Evolutionary conservation across 345 rosid species (phyloP).

Genomic region (Melaleuca quinquenervia): DNA sequence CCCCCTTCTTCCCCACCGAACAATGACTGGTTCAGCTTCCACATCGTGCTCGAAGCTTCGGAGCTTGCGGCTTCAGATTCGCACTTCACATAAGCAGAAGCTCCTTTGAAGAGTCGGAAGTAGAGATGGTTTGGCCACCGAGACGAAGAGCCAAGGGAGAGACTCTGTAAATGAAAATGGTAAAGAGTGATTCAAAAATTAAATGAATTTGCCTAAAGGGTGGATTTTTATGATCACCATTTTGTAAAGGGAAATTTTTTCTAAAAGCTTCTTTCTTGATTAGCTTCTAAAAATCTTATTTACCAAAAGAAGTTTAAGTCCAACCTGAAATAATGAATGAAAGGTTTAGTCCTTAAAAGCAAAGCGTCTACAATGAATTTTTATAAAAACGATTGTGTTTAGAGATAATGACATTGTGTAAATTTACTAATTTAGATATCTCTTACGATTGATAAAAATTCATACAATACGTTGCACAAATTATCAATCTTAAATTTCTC

Average conservation of each 20-base stretch:
- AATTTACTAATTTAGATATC: too few relatives aligned
- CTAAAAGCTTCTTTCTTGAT: neutral
- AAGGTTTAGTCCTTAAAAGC: neutral
- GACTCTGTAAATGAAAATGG: neutral
- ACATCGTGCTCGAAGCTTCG: conserved; percentile 21
- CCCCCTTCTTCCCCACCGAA: conserved; percentile 17
- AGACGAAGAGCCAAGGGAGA: neutral
- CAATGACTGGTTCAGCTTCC: conserved; percentile 40
- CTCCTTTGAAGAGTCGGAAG: neutral
- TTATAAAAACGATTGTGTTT: too few relatives aligned
- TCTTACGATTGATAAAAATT: too few relatives aligned
- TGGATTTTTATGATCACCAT: neutral
- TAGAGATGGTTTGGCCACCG: neutral
- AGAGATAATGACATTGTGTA: too few relatives aligned
- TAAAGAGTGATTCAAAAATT: neutral
- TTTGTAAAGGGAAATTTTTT: neutral
- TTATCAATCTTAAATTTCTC: neutral
- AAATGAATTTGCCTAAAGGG: neutral
- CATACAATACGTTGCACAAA: too few relatives aligned
- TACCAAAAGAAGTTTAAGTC: neutral
- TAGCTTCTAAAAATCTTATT: neutral
- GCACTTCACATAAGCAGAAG: neutral
- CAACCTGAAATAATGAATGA: neutral
- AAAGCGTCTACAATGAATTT: too few relatives aligned
- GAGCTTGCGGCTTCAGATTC: neutral